These are phyloP conservation scores for Melaleuca quinquenervia DNA, from an alignment of 345 rosid species.

Conservation along the genomic window DNA sequence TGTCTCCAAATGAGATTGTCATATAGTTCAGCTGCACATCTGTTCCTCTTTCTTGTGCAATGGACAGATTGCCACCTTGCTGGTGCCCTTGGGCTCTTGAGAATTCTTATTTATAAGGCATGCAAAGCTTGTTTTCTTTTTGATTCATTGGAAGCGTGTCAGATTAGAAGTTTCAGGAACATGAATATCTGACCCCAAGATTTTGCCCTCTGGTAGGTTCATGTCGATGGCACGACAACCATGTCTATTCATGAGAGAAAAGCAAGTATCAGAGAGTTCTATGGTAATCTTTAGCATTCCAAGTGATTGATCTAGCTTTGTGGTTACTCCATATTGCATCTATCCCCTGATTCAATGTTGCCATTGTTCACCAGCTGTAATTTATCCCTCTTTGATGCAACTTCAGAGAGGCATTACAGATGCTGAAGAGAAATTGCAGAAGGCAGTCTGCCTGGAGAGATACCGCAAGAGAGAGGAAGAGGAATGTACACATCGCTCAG, in stretches of 20 bases:
- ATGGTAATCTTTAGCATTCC: slow-evolving; percentile 21
- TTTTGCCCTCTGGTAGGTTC: slow-evolving; percentile 27
- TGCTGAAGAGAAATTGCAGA: slow-evolving; percentile 48
- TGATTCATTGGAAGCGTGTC: not conserved
- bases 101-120: slow-evolving; percentile 62
- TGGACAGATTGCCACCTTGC: slow-evolving; percentile 70
- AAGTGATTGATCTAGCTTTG: not conserved
- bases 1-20: slow-evolving; percentile 77
- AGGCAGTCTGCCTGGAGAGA: slow-evolving; percentile 40
- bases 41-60: slow-evolving; percentile 56
- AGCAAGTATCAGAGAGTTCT: slow-evolving; percentile 56
- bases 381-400: slow-evolving; percentile 58
- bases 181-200: not conserved
- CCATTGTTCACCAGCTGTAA: slow-evolving; percentile 30
- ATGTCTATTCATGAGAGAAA: slow-evolving; percentile 50
- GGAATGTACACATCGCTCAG: slow-evolving; percentile 11
- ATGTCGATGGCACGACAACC: slow-evolving; percentile 63
- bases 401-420: slow-evolving; percentile 49
- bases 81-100: slow-evolving; percentile 52
- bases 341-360: not conserved
- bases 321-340: not conserved
- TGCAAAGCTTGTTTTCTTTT: not conserved
- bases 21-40: slow-evolving; percentile 59
- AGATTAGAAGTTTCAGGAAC: not conserved
- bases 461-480: slow-evolving; percentile 43